A percentile compares a stretch with the other conserved stretches of the same genome.
Conservation (phyloP, 106 monocot species). For the Chionographis japonica region DNA sequence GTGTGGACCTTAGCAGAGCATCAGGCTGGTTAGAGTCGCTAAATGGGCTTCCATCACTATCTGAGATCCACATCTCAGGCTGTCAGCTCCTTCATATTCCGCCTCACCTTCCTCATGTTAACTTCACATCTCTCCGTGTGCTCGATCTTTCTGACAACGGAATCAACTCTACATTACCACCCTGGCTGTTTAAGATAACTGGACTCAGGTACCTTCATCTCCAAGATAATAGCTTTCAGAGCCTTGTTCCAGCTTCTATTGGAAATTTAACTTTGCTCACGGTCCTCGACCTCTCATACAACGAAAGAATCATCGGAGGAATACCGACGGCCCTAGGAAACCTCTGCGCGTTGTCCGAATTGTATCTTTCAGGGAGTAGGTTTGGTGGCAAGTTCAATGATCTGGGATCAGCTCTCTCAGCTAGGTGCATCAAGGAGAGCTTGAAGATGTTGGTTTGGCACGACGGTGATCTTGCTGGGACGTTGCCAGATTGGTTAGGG, state of each 20-base stretch:
- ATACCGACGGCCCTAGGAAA: background rate
- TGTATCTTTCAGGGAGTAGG: background rate
- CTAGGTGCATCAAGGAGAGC: background rate
- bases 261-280: conserved; percentile 7
- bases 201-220: no score
- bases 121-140: background rate
- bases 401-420: background rate
- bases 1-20: background rate
- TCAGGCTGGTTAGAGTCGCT: background rate
- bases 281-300: background rate
- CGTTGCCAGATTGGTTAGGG: conserved; percentile 15
- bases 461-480: background rate
- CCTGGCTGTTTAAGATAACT: no score
- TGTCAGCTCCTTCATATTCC: background rate
- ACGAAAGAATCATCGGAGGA: background rate
- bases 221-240: no score
- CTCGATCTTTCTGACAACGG: background rate
- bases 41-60: conserved; percentile 13
- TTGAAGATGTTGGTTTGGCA: conserved; percentile 8
- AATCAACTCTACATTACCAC: no score
- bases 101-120: background rate
- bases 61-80: background rate
- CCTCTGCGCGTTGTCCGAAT: conserved; percentile 11
- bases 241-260: background rate
- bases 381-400: no score